A percentile compares a stretch with the other conserved stretches of the same genome.
Conservation (phyloP, 371 early-diverging fungal species). For the Conidiobolus incongruus region DNA sequence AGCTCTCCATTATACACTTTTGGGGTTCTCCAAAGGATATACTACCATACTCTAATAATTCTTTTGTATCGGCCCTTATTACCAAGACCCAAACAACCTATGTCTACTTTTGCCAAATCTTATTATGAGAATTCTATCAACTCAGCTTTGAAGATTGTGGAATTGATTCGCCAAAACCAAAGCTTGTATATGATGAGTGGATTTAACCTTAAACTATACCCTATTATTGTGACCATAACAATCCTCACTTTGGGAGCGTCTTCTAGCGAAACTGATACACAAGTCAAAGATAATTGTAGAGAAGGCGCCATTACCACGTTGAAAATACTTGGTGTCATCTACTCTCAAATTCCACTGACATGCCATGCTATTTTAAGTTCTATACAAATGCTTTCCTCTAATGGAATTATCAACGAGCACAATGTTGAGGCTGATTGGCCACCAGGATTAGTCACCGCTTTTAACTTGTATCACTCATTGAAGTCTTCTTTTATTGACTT, state of each 20-base stretch:
- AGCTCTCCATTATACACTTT: neutral
- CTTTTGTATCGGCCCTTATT: neutral
- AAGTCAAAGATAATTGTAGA: too few species aligned
- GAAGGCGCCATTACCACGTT: too few species aligned
- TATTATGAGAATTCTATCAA: neutral
- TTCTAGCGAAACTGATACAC: neutral
- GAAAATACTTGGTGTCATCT: too few species aligned
- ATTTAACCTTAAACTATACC: neutral
- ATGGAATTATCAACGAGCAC: too few species aligned
- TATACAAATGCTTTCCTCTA: too few species aligned
- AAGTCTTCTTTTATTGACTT: too few species aligned
- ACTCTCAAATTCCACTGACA: too few species aligned
- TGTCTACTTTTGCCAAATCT: neutral
- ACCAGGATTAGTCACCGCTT: too few species aligned
- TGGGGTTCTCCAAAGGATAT: neutral
- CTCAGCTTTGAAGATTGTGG: neutral
- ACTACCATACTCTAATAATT: neutral
- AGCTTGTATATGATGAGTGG: neutral
- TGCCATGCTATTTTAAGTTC: too few species aligned
- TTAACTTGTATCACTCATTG: too few species aligned
- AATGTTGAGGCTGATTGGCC: too few species aligned
- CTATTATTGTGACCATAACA: neutral
- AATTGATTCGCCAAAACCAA: neutral
- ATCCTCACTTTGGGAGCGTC: conserved; percentile 1
- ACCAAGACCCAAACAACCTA: neutral